Conservation (phyloP, 345 rosid species). For the Salix koriyanagi region DNA sequence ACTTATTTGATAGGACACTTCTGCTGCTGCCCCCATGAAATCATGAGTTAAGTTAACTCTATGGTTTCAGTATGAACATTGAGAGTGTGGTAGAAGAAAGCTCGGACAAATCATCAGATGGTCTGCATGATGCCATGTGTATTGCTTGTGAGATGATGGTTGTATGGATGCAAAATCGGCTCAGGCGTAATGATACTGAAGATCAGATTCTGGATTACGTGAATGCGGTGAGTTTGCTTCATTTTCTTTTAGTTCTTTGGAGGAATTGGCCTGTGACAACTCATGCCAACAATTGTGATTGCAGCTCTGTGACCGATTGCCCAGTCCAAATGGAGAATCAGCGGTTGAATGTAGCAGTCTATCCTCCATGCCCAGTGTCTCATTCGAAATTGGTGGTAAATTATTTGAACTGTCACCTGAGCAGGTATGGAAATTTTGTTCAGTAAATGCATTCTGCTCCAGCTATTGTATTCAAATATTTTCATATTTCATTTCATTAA, state of each 20-base stretch:
- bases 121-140: conserved; percentile 19
- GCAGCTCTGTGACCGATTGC: conserved; percentile 31
- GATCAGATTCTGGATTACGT: conserved; percentile 24
- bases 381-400: conserved; percentile 31
- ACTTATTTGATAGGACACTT: not conserved
- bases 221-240: conserved; percentile 5
- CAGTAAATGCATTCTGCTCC: not conserved
- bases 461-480: not conserved
- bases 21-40: not conserved
- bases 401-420: conserved; percentile 22
- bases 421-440: conserved; percentile 11
- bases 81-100: conserved; percentile 25
- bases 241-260: not conserved
- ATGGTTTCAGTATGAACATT: conserved; percentile 17
- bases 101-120: conserved; percentile 7
- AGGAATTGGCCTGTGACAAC: not conserved
- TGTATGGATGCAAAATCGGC: conserved; percentile 28
- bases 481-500: not conserved
- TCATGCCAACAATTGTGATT: not conserved
- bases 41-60: not conserved
- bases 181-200: conserved; percentile 24
- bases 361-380: conserved; percentile 24
- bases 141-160: conserved; percentile 36
- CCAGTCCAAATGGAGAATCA: conserved; percentile 32
- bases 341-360: conserved; percentile 26